Conservation (phyloP, 2,329 filamentous ascomycete species). For the Xylaria sp. region DNA sequence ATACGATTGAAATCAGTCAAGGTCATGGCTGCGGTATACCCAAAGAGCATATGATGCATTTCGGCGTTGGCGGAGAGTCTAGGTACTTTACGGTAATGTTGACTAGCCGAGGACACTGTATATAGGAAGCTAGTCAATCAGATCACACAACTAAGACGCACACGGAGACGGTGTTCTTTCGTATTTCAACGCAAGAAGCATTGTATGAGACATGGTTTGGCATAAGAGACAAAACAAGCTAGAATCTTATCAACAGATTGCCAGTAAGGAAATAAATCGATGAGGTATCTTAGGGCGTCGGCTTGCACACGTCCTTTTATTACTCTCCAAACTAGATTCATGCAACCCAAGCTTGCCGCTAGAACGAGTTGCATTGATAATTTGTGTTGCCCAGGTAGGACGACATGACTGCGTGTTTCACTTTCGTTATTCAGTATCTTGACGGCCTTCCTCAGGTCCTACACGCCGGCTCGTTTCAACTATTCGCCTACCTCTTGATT, state of each 20-base stretch:
- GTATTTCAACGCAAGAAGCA: background rate
- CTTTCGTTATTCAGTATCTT: too few relatives aligned
- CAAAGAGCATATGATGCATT: conserved; percentile 31
- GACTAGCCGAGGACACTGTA: conserved; percentile 31
- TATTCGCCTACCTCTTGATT: too few relatives aligned
- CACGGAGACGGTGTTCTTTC: background rate
- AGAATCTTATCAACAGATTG: background rate
- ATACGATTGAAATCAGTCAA: conserved; percentile 25
- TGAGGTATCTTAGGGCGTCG: background rate
- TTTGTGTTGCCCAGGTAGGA: too few relatives aligned
- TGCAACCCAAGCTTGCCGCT: too few relatives aligned
- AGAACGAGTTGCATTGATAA: too few relatives aligned
- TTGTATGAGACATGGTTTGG: background rate
- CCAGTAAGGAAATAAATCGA: background rate
- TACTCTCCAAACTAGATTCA: too few relatives aligned
- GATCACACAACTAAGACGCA: conserved; percentile 12
- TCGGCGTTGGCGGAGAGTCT: conserved; percentile 30
- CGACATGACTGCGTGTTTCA: too few relatives aligned
- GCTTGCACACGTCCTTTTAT: too few relatives aligned
- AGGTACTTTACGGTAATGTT: conserved; percentile 16
- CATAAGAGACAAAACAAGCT: background rate
- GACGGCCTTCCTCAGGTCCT: too few relatives aligned
- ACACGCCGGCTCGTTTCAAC: too few relatives aligned
- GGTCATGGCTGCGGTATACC: conserved; percentile 30
- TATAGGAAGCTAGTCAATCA: conserved; percentile 29